A percentile compares a stretch with the other conserved stretches of the same genome.
phyloP scores from a whole-genome alignment of 2,329 filamentous ascomycete species.

The Aspergillus alliaceus region DNA sequence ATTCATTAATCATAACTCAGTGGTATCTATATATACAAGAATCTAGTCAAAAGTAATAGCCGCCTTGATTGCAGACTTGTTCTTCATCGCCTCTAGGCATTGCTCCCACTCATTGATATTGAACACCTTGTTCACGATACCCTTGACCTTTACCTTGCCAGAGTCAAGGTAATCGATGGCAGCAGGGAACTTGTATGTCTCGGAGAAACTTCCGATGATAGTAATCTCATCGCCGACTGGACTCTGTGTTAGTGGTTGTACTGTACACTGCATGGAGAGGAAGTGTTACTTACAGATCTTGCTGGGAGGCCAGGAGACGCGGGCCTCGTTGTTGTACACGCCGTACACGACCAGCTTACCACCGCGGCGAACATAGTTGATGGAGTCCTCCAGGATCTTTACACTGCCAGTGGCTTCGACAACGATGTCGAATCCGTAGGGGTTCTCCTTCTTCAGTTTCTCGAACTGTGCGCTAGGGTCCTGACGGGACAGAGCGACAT shows the following conservation, averaged over 20 bases:
- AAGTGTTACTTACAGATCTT: constrained; percentile 61
- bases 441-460: constrained; percentile 63
- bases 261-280: background rate
- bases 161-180: constrained; percentile 54
- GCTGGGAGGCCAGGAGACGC: constrained; percentile 67
- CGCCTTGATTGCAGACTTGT: constrained; percentile 73
- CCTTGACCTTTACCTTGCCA: constrained; percentile 51
- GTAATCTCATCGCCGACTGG: constrained; percentile 63
- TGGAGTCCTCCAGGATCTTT: constrained; percentile 68
- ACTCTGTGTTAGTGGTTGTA: background rate
- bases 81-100: constrained; percentile 68
- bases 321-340: constrained; percentile 64
- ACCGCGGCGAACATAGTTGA: constrained; percentile 70
- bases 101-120: constrained; percentile 72
- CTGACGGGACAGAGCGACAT: constrained; percentile 47
- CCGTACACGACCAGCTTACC: constrained; percentile 72
- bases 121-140: constrained; percentile 73
- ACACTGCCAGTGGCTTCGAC: constrained; percentile 69
- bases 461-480: constrained; percentile 61
- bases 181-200: constrained; percentile 69
- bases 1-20: constrained; percentile 7
- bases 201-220: constrained; percentile 71
- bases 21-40: background rate
- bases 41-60: constrained; percentile 67
- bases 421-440: constrained; percentile 72